Percentiles rank a stretch among this genome's conserved stretches.
These are phyloP conservation scores for Trichoderma atroviride DNA, from an alignment of 2,329 filamentous ascomycete species.

Conservation along the genomic window DNA sequence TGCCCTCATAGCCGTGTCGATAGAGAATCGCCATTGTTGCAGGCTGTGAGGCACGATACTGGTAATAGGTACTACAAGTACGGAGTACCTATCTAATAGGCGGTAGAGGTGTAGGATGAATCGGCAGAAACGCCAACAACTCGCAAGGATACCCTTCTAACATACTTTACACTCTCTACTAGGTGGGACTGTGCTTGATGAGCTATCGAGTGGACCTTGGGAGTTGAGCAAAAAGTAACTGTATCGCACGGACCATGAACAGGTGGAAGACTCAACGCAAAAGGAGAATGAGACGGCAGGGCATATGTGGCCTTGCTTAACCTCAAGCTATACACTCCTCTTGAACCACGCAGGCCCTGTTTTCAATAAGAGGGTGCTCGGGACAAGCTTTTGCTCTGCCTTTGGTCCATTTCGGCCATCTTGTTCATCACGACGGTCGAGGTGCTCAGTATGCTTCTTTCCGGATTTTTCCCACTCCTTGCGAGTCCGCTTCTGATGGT, in stretches of 20 bases:
- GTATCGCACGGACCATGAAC: not conserved
- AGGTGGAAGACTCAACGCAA: not conserved
- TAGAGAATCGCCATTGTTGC: not conserved
- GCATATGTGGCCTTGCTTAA: not conserved
- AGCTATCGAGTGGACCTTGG: not conserved
- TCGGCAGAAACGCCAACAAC: not conserved
- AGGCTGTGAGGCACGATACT: not conserved
- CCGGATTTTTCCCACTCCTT: not conserved
- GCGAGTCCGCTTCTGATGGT: not conserved
- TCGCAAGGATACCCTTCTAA: not conserved
- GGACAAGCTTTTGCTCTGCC: not conserved
- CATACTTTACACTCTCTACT: not conserved
- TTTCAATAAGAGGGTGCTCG: not conserved
- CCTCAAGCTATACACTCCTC: not conserved
- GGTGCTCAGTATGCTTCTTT: not conserved
- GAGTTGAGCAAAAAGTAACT: not conserved
- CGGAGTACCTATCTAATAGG: no score
- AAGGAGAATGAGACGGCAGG: not conserved
- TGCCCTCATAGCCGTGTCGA: slow-evolving; percentile 3
- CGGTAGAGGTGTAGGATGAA: not conserved
- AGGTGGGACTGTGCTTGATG: not conserved
- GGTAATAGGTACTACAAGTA: no score
- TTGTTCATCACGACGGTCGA: not conserved
- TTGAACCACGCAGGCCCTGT: not conserved
- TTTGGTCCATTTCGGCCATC: not conserved